Evolutionary conservation across 2,329 filamentous ascomycete genomes (phyloP).

Genomic region (Botrytis tulipae): DNA sequence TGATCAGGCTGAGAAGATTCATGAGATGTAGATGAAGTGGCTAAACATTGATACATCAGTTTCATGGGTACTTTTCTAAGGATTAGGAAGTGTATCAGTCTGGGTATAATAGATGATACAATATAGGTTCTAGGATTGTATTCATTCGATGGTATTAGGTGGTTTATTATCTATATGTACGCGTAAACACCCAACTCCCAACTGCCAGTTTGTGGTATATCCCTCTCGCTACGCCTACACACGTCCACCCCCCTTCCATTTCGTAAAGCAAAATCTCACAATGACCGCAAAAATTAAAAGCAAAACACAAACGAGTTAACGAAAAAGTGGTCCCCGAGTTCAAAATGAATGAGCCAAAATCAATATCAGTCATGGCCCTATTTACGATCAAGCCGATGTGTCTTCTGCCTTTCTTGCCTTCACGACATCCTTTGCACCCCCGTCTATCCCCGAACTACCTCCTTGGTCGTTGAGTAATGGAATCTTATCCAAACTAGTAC

Average conservation of each 20-base stretch:
- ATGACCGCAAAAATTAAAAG: not conserved
- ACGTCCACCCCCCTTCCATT: not conserved
- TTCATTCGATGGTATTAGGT: not conserved
- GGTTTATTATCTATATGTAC: not conserved
- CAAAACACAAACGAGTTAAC: not conserved
- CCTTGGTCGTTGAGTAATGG: slow-evolving; percentile 54
- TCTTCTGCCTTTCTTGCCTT: slow-evolving; percentile 48
- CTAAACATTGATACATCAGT: not conserved
- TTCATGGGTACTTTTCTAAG: not conserved
- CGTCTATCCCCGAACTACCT: slow-evolving; percentile 46
- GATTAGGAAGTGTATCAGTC: not conserved
- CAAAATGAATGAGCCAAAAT: not conserved
- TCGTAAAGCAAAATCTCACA: not conserved
- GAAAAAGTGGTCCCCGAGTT: not conserved
- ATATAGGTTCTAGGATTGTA: not conserved
- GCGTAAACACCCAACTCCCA: not conserved
- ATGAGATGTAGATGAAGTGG: not conserved
- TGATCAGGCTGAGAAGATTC: not conserved
- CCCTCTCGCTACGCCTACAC: not conserved
- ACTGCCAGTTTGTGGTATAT: slow-evolving; percentile 12
- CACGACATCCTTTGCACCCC: slow-evolving; percentile 46
- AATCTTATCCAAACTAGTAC: slow-evolving; percentile 50
- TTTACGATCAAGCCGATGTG: slow-evolving; percentile 30
- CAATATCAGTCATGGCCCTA: not conserved
- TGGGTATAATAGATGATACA: not conserved